Percentiles rank a stretch among this genome's conserved stretches.
These are phyloP conservation scores for Saccharomyces uvarum DNA, from an alignment of 1,139 yeast species.

Conservation along the genomic window DNA sequence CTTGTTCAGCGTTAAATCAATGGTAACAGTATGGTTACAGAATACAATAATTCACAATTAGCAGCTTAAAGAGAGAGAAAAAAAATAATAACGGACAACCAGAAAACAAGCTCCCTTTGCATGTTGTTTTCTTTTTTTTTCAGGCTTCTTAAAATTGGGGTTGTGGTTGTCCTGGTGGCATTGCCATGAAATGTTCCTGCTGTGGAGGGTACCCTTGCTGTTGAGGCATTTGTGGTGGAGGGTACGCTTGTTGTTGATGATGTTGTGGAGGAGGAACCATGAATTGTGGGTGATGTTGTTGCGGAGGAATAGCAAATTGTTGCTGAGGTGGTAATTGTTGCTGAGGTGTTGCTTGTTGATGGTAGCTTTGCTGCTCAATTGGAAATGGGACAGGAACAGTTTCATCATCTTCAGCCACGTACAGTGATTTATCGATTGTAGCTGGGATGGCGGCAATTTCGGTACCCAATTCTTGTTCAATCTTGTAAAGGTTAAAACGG, in stretches of 20 bases:
- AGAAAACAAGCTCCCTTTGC: not conserved
- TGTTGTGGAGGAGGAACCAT: constrained; percentile 11
- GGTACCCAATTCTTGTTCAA: constrained; percentile 95
- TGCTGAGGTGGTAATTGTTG: constrained; percentile 12
- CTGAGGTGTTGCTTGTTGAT: constrained; percentile 13
- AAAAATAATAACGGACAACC: not conserved
- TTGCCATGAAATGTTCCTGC: constrained; percentile 4
- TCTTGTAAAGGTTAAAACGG: constrained; percentile 84
- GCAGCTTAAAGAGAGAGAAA: not conserved
- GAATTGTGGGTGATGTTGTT: constrained; percentile 18
- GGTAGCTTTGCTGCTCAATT: constrained; percentile 36
- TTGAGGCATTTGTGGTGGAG: constrained; percentile 10
- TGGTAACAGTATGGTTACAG: constrained; percentile 1
- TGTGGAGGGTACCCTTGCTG: constrained; percentile 13
- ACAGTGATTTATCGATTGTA: constrained; percentile 75
- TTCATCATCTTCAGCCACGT: constrained; percentile 74
- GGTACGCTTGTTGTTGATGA: constrained; percentile 2
- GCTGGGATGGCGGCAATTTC: constrained; percentile 96
- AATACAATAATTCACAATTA: not conserved
- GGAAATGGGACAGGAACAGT: constrained; percentile 85
- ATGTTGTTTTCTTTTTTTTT: constrained; percentile 3
- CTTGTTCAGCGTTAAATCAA: not conserved
- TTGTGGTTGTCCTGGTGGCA: constrained; percentile 4
- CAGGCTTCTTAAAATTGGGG: constrained; percentile 7
- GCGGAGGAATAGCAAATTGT: constrained; percentile 20